phyloP scores from a whole-genome alignment of 2,329 filamentous ascomycete genomes.

The Lachnellula cervina region DNA sequence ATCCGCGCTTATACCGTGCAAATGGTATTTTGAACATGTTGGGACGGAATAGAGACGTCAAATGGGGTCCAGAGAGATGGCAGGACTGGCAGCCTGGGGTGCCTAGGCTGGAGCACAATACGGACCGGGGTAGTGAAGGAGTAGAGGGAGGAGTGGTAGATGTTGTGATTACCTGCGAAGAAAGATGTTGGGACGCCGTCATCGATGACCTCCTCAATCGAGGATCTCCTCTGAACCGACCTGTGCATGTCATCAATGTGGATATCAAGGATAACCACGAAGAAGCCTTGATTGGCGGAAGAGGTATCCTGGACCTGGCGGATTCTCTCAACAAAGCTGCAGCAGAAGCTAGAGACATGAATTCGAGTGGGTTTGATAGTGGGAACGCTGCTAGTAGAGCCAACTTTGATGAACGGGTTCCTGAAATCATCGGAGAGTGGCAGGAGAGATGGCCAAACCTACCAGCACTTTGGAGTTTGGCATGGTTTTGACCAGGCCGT shows the following conservation, averaged over 20 bases:
- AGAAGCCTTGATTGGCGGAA: conserved; percentile 84
- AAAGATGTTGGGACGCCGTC: conserved; percentile 96
- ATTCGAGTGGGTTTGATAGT: conserved; percentile 61
- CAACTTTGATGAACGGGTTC: conserved; percentile 88
- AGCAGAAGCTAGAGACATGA: conserved; percentile 64
- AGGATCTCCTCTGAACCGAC: conserved; percentile 80
- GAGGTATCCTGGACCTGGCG: conserved; percentile 87
- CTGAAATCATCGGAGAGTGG: conserved; percentile 87
- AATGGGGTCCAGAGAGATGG: conserved; percentile 95
- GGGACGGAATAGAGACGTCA: conserved; percentile 82
- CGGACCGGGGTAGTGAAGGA: conserved; percentile 72
- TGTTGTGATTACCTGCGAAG: conserved; percentile 94
- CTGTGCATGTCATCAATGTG: conserved; percentile 96
- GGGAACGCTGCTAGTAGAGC: conserved; percentile 62
- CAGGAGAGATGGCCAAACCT: conserved; percentile 91
- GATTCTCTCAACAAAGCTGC: conserved; percentile 79
- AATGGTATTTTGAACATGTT: conserved; percentile 97
- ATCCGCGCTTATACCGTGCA: conserved; percentile 78
- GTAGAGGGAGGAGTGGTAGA: conserved; percentile 89
- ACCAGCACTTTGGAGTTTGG: conserved; percentile 88
- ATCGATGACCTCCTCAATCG: conserved; percentile 87
- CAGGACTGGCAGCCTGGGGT: conserved; percentile 93
- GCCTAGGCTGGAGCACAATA: conserved; percentile 70
- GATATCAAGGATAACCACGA: conserved; percentile 99
- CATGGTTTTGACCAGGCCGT: conserved; percentile 93